These are phyloP conservation scores for Penicillium desertorum DNA, from an alignment of 495 filamentous ascomycete genomes.

Conservation along the genomic window DNA sequence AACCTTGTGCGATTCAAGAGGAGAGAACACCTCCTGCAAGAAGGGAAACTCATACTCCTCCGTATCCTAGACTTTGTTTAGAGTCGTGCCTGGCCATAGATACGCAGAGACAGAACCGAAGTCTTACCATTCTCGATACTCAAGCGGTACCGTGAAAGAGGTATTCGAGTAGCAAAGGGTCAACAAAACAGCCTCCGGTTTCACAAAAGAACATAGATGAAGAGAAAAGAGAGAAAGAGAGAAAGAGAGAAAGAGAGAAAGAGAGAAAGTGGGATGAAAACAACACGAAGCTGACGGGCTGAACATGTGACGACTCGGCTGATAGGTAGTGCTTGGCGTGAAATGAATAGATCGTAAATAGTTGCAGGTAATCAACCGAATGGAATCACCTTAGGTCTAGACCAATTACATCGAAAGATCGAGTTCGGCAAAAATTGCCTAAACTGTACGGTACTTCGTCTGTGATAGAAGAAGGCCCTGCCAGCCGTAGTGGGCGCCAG, in stretches of 20 bases:
- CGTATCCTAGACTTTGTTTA: constrained; percentile 21
- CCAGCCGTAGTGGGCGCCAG: too few relatives aligned
- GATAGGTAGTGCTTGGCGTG: constrained; percentile 4
- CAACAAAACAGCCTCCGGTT: background rate
- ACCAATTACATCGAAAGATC: constrained; percentile 10
- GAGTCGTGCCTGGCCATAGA: background rate
- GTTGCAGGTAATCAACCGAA: background rate
- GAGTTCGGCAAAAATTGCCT: constrained; percentile 19
- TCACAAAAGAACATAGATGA: background rate
- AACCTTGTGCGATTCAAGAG: constrained; percentile 30
- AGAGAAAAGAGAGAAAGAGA: background rate
- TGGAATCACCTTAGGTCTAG: background rate
- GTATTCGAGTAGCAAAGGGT: background rate
- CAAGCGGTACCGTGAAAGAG: background rate
- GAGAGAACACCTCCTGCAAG: constrained; percentile 36
- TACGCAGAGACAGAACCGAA: too few relatives aligned
- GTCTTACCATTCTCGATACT: constrained; percentile 1
- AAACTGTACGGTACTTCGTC: background rate
- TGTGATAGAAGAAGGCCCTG: background rate
- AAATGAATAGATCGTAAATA: background rate
- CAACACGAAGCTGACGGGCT: constrained; percentile 1
- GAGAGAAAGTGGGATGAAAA: background rate
- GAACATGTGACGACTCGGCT: constrained; percentile 1
- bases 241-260: background rate
- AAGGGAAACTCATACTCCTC: constrained; percentile 38